phyloP scores from a whole-genome alignment of 805 yeast genomes.

The Priceomyces haplophilus region DNA sequence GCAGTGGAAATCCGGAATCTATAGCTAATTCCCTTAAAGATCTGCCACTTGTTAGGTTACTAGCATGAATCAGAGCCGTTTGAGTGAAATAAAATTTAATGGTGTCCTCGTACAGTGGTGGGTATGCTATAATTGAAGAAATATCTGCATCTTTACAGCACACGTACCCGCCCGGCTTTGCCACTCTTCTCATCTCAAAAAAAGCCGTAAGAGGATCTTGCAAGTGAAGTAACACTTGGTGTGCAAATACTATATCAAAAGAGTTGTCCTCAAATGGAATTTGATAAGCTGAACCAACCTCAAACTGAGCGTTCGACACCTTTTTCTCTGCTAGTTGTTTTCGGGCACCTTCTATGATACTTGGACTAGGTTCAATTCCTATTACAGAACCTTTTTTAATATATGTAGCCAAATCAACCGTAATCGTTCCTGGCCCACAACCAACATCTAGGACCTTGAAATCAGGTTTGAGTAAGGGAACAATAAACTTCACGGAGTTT shows the following conservation, averaged over 20 bases:
- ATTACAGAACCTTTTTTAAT: constrained; percentile 24
- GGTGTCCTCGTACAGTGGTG: constrained; percentile 13
- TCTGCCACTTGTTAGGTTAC: constrained; percentile 16
- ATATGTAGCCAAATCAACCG: constrained; percentile 30
- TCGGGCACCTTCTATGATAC: constrained; percentile 24
- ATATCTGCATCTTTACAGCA: constrained; percentile 33
- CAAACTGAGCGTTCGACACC: constrained; percentile 20
- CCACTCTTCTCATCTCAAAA: constrained; percentile 34
- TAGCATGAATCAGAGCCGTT: constrained; percentile 10
- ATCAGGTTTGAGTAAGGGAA: constrained; percentile 23
- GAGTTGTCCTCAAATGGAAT: constrained; percentile 33
- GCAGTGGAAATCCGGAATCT: constrained; percentile 16
- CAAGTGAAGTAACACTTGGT: constrained; percentile 38
- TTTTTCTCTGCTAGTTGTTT: constrained; percentile 7
- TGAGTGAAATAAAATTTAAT: constrained; percentile 7
- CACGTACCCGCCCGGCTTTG: constrained; percentile 30
- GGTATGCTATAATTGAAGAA: constrained; percentile 14
- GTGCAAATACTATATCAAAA: constrained; percentile 39
- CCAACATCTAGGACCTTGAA: constrained; percentile 38
- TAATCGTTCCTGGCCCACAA: constrained; percentile 43
- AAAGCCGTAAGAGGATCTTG: constrained; percentile 31
- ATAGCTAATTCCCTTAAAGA: constrained; percentile 14
- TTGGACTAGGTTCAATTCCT: constrained; percentile 32
- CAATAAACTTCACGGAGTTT: constrained; percentile 23
- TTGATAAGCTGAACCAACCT: constrained; percentile 26